These are phyloP conservation scores for Lenwebbia sp. DNA, from an alignment of 345 rosid genomes.

Conservation along the genomic window DNA sequence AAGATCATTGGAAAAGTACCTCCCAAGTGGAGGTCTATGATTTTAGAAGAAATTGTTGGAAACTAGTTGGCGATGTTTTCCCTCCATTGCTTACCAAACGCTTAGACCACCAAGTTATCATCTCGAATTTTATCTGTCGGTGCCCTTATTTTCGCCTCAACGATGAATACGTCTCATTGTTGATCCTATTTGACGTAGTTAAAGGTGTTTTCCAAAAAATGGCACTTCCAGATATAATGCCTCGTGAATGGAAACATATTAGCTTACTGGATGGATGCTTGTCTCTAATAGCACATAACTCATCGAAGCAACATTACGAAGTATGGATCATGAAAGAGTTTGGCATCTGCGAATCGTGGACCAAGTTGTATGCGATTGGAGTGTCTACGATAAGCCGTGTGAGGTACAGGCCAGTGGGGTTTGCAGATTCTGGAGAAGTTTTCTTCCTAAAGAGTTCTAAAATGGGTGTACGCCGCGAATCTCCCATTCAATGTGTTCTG, in stretches of 20 bases:
- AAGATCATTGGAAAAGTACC: neutral
- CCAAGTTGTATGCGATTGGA: neutral
- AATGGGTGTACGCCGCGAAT: fast-evolving
- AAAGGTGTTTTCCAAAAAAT: neutral
- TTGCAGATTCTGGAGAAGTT: neutral
- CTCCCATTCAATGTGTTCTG: fast-evolving
- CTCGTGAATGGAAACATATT: neutral
- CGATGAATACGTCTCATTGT: neutral
- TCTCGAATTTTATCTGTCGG: neutral
- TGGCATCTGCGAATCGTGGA: neutral
- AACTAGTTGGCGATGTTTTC: neutral
- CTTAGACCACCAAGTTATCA: neutral
- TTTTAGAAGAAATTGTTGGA: neutral
- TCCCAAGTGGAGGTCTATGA: neutral
- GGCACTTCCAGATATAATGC: neutral
- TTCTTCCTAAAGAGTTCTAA: neutral
- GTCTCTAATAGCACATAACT: neutral
- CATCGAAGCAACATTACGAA: neutral
- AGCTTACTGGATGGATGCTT: neutral
- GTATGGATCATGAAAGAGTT: neutral
- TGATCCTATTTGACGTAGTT: neutral
- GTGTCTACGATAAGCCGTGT: too few relatives aligned
- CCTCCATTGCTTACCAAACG: neutral
- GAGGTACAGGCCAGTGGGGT: neutral
- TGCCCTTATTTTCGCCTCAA: neutral